phyloP scores from a whole-genome alignment of 768 basidiomycete species.

The Mrakia gelida region DNA sequence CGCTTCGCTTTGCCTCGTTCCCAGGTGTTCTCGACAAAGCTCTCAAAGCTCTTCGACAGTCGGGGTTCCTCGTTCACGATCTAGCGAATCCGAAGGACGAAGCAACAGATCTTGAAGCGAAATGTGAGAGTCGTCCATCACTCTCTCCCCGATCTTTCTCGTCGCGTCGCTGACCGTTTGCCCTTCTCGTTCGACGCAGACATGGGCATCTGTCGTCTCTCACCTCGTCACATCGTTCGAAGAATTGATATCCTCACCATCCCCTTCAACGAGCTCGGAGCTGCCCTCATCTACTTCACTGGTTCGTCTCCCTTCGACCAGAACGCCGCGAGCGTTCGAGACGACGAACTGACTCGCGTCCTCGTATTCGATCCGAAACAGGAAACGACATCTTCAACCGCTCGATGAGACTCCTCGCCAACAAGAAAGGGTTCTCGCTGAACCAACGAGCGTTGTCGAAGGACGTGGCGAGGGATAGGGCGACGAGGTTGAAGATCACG shows the following conservation, averaged over 20 bases:
- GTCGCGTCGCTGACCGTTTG: too few relatives aligned
- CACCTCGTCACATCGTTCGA: conserved; percentile 52
- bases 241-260: conserved; percentile 52
- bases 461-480: conserved; percentile 67
- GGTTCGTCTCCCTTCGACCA: conserved; percentile 56
- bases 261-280: conserved; percentile 46
- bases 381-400: conserved; percentile 64
- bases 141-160: neutral
- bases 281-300: conserved; percentile 87
- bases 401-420: conserved; percentile 77
- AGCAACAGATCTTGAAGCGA: conserved; percentile 62
- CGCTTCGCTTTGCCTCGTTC: neutral
- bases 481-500: conserved; percentile 58
- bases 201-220: conserved; percentile 68
- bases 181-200: neutral
- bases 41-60: conserved; percentile 55
- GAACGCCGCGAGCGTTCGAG: too few relatives aligned
- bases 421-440: conserved; percentile 71
- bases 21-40: conserved; percentile 62
- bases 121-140: conserved; percentile 48
- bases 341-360: too few relatives aligned
- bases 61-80: conserved; percentile 69
- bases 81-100: conserved; percentile 68
- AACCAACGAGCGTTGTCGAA: conserved; percentile 80
- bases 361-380: conserved; percentile 40